Evolutionary conservation across 495 filamentous ascomycete genomes (phyloP), one percentile per base, ranked within the genome.

Genomic region (Penicillium mononematosum): DNA sequence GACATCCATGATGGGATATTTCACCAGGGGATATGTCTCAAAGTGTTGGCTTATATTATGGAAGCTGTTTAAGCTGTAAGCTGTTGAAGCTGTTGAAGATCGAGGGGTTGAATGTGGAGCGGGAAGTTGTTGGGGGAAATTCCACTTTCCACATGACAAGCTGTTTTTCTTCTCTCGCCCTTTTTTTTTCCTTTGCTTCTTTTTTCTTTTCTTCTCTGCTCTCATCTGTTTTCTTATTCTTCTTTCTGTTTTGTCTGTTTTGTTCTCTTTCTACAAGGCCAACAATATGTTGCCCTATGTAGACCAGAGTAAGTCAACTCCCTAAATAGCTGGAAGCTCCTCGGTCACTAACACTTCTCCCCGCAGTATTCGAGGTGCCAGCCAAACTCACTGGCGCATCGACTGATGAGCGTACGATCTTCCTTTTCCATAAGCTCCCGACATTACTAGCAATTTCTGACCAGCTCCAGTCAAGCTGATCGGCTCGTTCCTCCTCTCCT

Each of bases 401-500:
- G 29, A 74, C 87, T 50, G 93, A 97, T 79, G 92, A 98, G 71
- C 78, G 92, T 96, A 84, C 56, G 85, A 52, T 20, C 32, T 22
- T 53, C 27, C 25, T 56, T 20, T 32, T 36, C 27, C 16, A n/a
- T 34, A 8, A 42, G 5, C 34, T 47, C 39, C 39, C 32, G 22
- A 39, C 24, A 14, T 27, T 16, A 7, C 27, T 36, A 52, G 9
- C 31, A 55, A 22, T 52, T 62, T 52, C 58, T 56, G 48, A 56
- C 59, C 62, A 58, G 38, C 45, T 55, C 53, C 57, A 98, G 93
- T 98, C 52, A 98, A 98, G 68, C 87, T 98, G 68, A 86, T 96
- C 62, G 85, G 85, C 70, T 90, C 91, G 16, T 93, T 98, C 71
- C 80, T 98, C 42, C 71, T 97, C 27, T 97, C 95, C 31, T 98